These are phyloP conservation scores for Sphagnum contortum DNA, from an alignment of 225 moss, liverwort and hornwort genomes.

Conservation along the genomic window DNA sequence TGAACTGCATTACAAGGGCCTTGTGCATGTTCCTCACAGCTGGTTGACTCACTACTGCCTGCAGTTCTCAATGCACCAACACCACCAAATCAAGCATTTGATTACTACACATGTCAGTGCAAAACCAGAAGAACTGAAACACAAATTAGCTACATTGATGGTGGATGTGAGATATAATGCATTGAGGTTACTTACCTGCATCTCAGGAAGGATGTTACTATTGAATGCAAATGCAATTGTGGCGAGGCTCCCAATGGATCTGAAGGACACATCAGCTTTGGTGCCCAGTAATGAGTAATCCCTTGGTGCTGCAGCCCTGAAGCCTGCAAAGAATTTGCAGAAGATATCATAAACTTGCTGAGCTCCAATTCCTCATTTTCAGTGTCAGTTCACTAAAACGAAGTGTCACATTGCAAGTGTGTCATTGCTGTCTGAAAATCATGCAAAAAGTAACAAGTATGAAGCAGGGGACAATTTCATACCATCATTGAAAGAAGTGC, in stretches of 20 bases:
- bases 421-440: no score
- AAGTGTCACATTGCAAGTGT: no score
- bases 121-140: no score
- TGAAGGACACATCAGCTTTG: constrained; percentile 15
- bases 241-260: constrained; percentile 27
- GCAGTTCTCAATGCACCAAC: background rate
- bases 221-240: constrained; percentile 36
- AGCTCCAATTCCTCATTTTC: no score
- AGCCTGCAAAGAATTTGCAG: no score
- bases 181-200: constrained; percentile 19
- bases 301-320: constrained; percentile 2
- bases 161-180: no score
- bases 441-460: background rate
- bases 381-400: no score
- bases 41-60: constrained; percentile 36
- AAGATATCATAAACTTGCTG: no score
- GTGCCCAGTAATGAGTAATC: constrained; percentile 30
- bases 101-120: no score
- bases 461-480: background rate
- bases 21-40: constrained; percentile 27
- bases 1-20: constrained; percentile 32
- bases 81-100: no score
- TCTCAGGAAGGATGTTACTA: constrained; percentile 47
- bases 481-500: constrained; percentile 30
- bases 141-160: no score